Conservation (phyloP, 2,329 filamentous ascomycete species). For the Grosmannia penicillata region DNA sequence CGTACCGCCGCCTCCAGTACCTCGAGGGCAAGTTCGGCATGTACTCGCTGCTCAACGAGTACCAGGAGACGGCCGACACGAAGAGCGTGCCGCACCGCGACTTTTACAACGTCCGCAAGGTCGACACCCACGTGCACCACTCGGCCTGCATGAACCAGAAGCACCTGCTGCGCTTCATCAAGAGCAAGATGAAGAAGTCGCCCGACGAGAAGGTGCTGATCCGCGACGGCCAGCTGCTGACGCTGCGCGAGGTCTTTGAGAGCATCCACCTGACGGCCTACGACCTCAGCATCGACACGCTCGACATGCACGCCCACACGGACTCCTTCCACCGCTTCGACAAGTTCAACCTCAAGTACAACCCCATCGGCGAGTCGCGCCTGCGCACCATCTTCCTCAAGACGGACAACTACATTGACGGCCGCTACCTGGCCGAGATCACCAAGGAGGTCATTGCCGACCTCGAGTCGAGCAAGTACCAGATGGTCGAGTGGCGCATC, state of each 20-base stretch:
- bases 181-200: slow-evolving; percentile 99
- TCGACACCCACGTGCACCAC: slow-evolving; percentile 97
- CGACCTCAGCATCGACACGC: slow-evolving; percentile 91
- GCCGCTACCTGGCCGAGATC: slow-evolving; percentile 90
- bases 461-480: slow-evolving; percentile 96
- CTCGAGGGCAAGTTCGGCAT: slow-evolving; percentile 95
- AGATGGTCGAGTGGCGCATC: slow-evolving; percentile 99
- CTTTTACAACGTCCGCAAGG: slow-evolving; percentile 98
- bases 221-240: slow-evolving; percentile 83
- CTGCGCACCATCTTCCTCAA: slow-evolving; percentile 97
- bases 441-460: slow-evolving; percentile 96
- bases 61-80: slow-evolving; percentile 94
- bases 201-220: slow-evolving; percentile 88
- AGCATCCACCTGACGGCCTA: slow-evolving; percentile 96
- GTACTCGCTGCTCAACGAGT: slow-evolving; percentile 86
- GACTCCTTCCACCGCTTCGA: slow-evolving; percentile 98
- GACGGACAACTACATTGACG: slow-evolving; percentile 95
- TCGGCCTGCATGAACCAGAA: slow-evolving; percentile 99
- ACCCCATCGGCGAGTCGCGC: slow-evolving; percentile 89
- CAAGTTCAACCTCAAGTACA: slow-evolving; percentile 99
- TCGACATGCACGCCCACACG: slow-evolving; percentile 98
- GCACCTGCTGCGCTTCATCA: slow-evolving; percentile 94
- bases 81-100: slow-evolving; percentile 96
- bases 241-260: slow-evolving; percentile 84
- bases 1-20: slow-evolving; percentile 86